These are phyloP conservation scores for Gossypioides kirkii DNA, from an alignment of 345 rosid species.

Conservation along the genomic window DNA sequence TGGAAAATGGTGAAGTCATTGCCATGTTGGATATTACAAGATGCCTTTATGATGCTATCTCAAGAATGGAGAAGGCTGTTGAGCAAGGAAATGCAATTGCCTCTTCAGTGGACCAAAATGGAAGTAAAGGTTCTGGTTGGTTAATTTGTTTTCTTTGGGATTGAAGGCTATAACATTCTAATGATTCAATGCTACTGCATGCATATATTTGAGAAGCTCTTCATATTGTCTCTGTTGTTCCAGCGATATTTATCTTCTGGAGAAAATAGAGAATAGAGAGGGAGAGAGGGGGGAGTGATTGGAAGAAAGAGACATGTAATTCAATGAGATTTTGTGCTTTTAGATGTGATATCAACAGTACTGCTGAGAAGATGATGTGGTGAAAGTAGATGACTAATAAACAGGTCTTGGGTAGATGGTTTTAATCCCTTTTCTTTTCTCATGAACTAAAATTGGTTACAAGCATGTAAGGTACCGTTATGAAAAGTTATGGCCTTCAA, in stretches of 20 bases:
- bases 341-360: neutral
- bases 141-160: constrained; percentile 11
- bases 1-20: constrained; percentile 96
- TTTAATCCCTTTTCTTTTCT: neutral
- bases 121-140: constrained; percentile 65
- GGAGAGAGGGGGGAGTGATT: neutral
- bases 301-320: neutral
- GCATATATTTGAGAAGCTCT: neutral
- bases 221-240: neutral
- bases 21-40: constrained; percentile 92
- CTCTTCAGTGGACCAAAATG: constrained; percentile 94
- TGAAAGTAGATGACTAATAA: neutral
- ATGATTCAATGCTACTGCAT: neutral
- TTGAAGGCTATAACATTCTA: neutral
- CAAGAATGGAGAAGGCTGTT: constrained; percentile 97
- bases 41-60: constrained; percentile 94
- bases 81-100: constrained; percentile 98
- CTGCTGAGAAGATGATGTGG: neutral
- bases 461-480: neutral
- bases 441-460: neutral
- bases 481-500: neutral
- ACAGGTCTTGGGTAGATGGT: neutral
- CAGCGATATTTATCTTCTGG: neutral
- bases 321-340: neutral
- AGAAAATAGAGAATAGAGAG: neutral